Conservation (phyloP, 169 alveolate species). For the Ichthyophthirius multifiliis region DNA sequence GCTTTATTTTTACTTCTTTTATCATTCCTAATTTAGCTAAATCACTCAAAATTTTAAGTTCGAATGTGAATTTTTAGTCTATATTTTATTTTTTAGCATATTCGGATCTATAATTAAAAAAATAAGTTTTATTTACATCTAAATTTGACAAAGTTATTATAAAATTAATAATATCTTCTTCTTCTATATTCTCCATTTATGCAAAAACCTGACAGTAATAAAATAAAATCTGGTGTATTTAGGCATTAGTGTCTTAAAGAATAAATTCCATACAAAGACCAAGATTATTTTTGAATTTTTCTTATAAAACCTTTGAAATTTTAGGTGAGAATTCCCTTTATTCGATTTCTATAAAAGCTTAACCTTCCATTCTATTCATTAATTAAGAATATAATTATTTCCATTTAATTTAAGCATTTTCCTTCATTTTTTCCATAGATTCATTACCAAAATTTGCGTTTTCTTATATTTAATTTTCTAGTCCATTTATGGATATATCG, state of each 20-base stretch:
- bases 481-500: not conserved
- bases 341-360: not conserved
- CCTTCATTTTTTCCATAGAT: not conserved
- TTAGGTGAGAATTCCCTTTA: not conserved
- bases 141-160: not conserved
- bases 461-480: not conserved
- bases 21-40: not conserved
- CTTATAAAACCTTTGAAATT: not conserved
- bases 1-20: not conserved
- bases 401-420: not conserved
- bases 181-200: not conserved
- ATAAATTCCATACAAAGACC: constrained; percentile 3
- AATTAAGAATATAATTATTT: not conserved
- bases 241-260: not conserved
- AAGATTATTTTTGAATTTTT: not conserved
- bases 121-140: not conserved
- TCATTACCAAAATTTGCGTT: not conserved
- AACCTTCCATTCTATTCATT: not conserved
- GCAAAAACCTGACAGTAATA: not conserved
- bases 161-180: not conserved
- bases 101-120: not conserved
- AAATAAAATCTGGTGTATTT: not conserved
- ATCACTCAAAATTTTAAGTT: too few species aligned
- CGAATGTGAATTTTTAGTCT: not conserved
- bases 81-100: not conserved